A percentile compares a stretch with the other conserved stretches of the same genome.
These are phyloP conservation scores for Fremontodendron californicum DNA, from an alignment of 345 rosid species.

Conservation along the genomic window DNA sequence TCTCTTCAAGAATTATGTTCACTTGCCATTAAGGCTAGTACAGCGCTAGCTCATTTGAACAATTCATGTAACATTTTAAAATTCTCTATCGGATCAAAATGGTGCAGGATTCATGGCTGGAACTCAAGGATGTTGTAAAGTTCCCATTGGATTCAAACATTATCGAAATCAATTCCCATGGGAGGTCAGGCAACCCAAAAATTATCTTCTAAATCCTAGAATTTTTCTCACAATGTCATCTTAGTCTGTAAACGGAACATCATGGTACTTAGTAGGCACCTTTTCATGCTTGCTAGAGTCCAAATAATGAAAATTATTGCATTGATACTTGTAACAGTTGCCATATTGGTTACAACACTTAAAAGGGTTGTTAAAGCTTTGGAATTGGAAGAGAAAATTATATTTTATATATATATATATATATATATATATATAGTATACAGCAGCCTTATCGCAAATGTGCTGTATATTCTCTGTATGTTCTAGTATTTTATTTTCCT, in stretches of 20 bases:
- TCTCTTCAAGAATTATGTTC: constrained; percentile 37
- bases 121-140: constrained; percentile 8
- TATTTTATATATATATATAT: no score
- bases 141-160: constrained; percentile 10
- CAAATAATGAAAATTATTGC: background rate
- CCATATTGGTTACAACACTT: background rate
- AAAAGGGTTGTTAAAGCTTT: background rate
- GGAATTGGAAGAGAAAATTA: background rate
- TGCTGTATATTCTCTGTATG: background rate
- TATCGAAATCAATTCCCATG: constrained; percentile 2
- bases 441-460: background rate
- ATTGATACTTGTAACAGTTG: background rate
- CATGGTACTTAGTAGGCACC: background rate
- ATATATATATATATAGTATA: no score
- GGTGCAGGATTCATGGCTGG: background rate
- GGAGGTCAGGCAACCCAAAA: background rate
- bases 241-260: background rate
- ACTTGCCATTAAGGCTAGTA: constrained; percentile 43
- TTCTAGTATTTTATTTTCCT: background rate
- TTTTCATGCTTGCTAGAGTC: background rate
- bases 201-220: background rate
- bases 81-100: background rate
- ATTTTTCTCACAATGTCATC: background rate
- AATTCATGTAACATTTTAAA: background rate
- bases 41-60: constrained; percentile 17